Evolutionary conservation across 1,284 basidiomycete species (phyloP), one percentile per base, ranked within the genome.

Genomic region (Moesziomyces globuligerus): DNA sequence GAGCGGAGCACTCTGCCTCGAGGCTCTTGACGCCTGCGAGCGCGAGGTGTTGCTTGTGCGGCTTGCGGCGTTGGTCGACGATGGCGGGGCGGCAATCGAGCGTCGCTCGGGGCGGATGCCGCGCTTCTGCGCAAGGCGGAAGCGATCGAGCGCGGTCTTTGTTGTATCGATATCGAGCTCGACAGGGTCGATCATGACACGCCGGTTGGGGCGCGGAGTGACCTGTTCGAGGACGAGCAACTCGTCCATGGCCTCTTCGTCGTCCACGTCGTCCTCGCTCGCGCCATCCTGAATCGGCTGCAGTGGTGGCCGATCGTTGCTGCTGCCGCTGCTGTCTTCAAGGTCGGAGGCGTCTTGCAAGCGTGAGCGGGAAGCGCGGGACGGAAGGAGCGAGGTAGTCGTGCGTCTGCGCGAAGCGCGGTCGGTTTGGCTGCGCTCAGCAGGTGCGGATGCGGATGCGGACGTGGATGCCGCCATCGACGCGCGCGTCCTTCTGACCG

Each of bases 161-260:
- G 58, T 68, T 3, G 53, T 68, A 21, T 49, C 54, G 20, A 56
- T 68, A 21, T 49, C 54, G 20, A 56, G 21, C 23, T 57, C 46
- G 10, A 37, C 58, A 8, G 41, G 34, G 11, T 44, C 44, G 38
- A 50, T 32, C 23, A 38, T 20, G 25, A 44, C 34, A 10, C 52
- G 64, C 26, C 56, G 56, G 21, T 48, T 47, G 1, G 65, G 24
- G 17, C 58, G 54, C 15, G 65, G 65, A 6, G 65, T 68, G 21
- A 61, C 2, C 28, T 68, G 65, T 25, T 62, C 54, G 7, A 54
- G 28, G 26, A 68, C 54, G 8, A 50, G 42, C 26, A 44, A 21
- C 54, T 68, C 65, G 28, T 62, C 65, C 17, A 57, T 21, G 13
- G 48, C 65, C 38, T 67, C 57, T 15, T 40, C 39, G 6, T 66